Percentiles rank a stretch among this genome's conserved stretches.
Evolutionary conservation across 2,329 filamentous ascomycete genomes (phyloP).

Genomic region (Albophoma yamanashiensis): DNA sequence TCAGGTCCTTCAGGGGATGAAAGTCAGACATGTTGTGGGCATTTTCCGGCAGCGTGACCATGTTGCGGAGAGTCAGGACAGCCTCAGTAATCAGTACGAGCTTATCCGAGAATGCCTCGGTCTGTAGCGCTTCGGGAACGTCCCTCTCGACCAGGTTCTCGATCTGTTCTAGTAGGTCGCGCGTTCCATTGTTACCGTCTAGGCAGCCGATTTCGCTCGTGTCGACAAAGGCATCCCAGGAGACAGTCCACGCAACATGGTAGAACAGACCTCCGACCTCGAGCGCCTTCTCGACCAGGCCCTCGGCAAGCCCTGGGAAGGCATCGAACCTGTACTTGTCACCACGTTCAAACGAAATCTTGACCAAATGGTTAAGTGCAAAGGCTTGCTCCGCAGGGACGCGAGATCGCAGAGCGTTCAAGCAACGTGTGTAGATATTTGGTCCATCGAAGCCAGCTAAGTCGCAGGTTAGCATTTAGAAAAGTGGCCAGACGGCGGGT

Average conservation of each 20-base stretch:
- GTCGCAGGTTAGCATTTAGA: constrained; percentile 4
- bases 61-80: constrained; percentile 80
- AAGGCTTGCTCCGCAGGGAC: constrained; percentile 81
- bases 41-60: constrained; percentile 90
- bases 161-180: constrained; percentile 55
- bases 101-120: constrained; percentile 57
- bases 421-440: constrained; percentile 84
- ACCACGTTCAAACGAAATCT: constrained; percentile 87
- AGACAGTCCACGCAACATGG: constrained; percentile 69
- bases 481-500: background rate
- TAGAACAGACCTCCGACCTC: constrained; percentile 73
- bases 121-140: constrained; percentile 59
- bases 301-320: constrained; percentile 80
- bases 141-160: constrained; percentile 47
- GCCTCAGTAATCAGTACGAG: constrained; percentile 78
- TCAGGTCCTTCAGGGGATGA: constrained; percentile 64
- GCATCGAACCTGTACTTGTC: constrained; percentile 95
- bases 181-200: constrained; percentile 39
- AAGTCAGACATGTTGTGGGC: constrained; percentile 70
- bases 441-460: constrained; percentile 58
- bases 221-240: constrained; percentile 48
- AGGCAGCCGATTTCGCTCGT: constrained; percentile 37
- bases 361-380: constrained; percentile 84
- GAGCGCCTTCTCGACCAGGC: constrained; percentile 74
- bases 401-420: constrained; percentile 72